Evolutionary conservation across 345 rosid genomes (phyloP).

Genomic region (Moricandia moricandioides): DNA sequence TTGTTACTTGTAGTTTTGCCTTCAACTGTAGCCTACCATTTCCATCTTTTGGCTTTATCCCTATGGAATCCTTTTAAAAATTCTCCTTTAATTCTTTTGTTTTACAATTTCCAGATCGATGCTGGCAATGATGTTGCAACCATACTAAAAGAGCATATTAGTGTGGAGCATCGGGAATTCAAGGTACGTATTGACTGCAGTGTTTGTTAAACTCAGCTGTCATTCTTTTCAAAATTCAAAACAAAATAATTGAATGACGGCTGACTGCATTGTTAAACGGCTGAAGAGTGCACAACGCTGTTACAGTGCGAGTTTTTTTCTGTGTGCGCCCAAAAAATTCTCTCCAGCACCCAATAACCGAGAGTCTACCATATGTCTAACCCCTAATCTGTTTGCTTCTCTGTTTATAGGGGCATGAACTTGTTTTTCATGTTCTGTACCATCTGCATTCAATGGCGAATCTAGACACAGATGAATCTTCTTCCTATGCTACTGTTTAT

Average conservation of each 20-base stretch:
- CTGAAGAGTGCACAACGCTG: slow-evolving; percentile 4
- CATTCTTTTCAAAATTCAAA: too few relatives aligned
- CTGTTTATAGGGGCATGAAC: slow-evolving; percentile 79
- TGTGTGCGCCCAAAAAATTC: background rate
- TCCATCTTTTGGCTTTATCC: slow-evolving; percentile 8
- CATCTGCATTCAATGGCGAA: slow-evolving; percentile 65
- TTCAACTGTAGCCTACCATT: slow-evolving; percentile 1
- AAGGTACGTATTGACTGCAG: slow-evolving; percentile 51
- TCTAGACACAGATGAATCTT: slow-evolving; percentile 45
- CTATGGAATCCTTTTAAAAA: slow-evolving; percentile 3
- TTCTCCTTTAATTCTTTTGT: slow-evolving; percentile 1
- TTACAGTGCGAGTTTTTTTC: background rate
- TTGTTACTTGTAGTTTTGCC: slow-evolving; percentile 16
- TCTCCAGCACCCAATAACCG: slow-evolving; percentile 1
- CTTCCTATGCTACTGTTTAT: slow-evolving; percentile 56
- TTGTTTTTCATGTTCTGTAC: slow-evolving; percentile 75
- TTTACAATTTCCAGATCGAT: slow-evolving; percentile 55
- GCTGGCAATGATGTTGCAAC: slow-evolving; percentile 62
- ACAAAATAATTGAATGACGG: too few relatives aligned
- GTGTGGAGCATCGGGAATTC: slow-evolving; percentile 63
- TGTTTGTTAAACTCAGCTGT: slow-evolving; percentile 6
- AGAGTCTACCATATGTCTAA: slow-evolving; percentile 19
- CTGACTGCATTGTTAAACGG: too few relatives aligned
- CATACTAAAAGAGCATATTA: slow-evolving; percentile 67
- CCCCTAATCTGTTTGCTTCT: slow-evolving; percentile 23